These are phyloP conservation scores for Daldinia concentrica DNA, from an alignment of 495 filamentous ascomycete species.

Conservation along the genomic window DNA sequence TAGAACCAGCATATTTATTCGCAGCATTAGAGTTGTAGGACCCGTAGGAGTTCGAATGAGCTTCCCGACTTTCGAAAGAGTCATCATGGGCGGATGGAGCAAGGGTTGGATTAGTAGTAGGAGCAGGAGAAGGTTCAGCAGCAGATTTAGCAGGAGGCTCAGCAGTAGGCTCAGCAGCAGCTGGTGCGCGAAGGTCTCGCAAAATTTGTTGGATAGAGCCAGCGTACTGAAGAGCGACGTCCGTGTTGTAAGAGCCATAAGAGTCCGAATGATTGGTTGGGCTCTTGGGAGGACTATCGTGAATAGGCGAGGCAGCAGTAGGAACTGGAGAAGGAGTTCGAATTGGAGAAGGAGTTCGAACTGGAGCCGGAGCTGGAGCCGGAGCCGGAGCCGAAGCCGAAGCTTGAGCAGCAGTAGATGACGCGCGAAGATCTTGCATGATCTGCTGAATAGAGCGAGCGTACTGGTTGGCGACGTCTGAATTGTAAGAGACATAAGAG, in stretches of 20 bases:
- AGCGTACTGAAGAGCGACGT: neutral
- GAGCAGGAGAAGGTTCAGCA: too few relatives aligned
- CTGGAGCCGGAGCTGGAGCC: neutral
- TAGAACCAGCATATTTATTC: neutral
- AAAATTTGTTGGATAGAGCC: neutral
- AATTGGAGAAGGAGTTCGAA: neutral
- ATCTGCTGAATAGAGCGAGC: neutral
- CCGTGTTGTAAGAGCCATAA: neutral
- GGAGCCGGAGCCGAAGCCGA: neutral
- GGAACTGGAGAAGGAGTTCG: neutral
- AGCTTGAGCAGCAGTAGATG: neutral
- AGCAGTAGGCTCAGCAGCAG: neutral
- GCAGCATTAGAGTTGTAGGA: neutral
- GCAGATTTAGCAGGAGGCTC: too few relatives aligned
- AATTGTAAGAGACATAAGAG: neutral
- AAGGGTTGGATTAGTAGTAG: too few relatives aligned
- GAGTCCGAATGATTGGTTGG: neutral
- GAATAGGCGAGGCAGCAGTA: neutral
- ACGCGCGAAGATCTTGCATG: neutral
- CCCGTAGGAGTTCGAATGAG: neutral
- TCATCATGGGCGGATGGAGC: neutral
- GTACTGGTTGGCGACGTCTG: neutral
- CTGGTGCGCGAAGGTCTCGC: neutral
- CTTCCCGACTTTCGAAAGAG: neutral
- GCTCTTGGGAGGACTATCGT: neutral